Conservation (phyloP, 2,329 filamentous ascomycete genomes). For the Colletotrichum sansevieriae region DNA sequence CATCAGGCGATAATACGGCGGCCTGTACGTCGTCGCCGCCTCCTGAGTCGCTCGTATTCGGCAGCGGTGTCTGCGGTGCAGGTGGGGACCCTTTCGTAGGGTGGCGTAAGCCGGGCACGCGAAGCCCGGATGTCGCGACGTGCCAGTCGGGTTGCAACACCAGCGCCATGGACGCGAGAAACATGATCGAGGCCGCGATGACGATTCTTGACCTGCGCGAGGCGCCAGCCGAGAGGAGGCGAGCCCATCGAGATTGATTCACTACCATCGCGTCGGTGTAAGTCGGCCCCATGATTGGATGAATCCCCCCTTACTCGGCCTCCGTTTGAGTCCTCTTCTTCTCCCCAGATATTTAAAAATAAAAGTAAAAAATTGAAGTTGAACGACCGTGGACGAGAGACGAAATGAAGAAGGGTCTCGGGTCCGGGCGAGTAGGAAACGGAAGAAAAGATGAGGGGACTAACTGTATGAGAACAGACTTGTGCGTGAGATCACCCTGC, state of each 20-base stretch:
- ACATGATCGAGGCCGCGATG: slow-evolving; percentile 23
- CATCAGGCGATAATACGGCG: slow-evolving; percentile 24
- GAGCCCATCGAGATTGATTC: slow-evolving; percentile 17
- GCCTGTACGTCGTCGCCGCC: background rate
- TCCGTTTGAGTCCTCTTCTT: background rate
- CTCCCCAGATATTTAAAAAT: background rate
- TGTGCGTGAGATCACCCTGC: background rate
- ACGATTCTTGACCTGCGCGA: slow-evolving; percentile 24
- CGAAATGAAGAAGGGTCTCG: background rate
- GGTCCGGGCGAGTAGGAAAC: background rate
- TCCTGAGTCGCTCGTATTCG: background rate
- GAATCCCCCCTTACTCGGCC: background rate
- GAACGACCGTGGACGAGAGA: background rate
- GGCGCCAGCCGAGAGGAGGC: slow-evolving; percentile 12
- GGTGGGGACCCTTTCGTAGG: background rate
- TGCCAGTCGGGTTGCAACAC: slow-evolving; percentile 27
- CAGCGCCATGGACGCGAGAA: slow-evolving; percentile 20
- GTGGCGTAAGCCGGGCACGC: slow-evolving; percentile 3
- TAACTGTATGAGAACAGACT: slow-evolving; percentile 20
- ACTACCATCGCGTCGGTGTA: slow-evolving; percentile 20
- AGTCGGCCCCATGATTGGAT: slow-evolving; percentile 25
- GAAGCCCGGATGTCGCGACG: slow-evolving; percentile 6
- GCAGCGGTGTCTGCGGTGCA: background rate
- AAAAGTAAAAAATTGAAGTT: background rate
- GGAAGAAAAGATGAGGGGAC: background rate